Evolutionary conservation across 2,329 filamentous ascomycete genomes (phyloP).

Genomic region (Neonectria faginata): DNA sequence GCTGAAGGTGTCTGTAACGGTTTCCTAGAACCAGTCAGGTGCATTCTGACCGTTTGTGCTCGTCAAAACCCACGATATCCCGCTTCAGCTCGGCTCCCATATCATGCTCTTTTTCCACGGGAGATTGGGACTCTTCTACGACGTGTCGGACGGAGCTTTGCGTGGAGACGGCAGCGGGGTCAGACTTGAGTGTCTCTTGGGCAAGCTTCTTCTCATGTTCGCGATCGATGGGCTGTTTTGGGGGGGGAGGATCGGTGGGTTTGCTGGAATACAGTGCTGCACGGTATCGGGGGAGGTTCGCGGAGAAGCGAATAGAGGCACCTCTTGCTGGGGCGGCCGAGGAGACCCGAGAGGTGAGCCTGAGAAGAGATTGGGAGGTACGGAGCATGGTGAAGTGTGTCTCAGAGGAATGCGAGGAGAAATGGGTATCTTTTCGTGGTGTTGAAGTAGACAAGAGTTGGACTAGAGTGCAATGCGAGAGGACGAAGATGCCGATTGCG

Average conservation of each 20-base stretch:
- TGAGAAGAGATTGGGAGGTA: slow-evolving; percentile 43
- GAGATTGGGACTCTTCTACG: slow-evolving; percentile 50
- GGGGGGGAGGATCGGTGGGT: slow-evolving; percentile 41
- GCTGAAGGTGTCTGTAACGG: slow-evolving; percentile 76
- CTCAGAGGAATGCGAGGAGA: background rate
- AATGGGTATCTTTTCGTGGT: slow-evolving; percentile 1
- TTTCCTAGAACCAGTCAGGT: slow-evolving; percentile 58
- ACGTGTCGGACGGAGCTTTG: slow-evolving; percentile 67
- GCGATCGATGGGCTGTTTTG: slow-evolving; percentile 57
- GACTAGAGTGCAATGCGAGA: slow-evolving; percentile 1
- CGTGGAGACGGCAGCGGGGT: slow-evolving; percentile 70
- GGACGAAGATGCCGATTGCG: background rate
- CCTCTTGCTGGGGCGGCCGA: slow-evolving; percentile 15
- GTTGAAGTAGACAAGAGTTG: background rate
- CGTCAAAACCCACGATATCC: slow-evolving; percentile 67
- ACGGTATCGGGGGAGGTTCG: slow-evolving; percentile 29
- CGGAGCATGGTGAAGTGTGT: slow-evolving; percentile 47
- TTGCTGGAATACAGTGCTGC: slow-evolving; percentile 43
- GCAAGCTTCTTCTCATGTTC: slow-evolving; percentile 67
- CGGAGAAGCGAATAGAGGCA: slow-evolving; percentile 23
- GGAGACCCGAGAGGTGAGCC: slow-evolving; percentile 35
- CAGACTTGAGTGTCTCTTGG: slow-evolving; percentile 66
- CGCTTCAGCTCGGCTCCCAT: slow-evolving; percentile 54
- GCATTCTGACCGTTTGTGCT: background rate
- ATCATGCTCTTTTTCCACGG: slow-evolving; percentile 36